Percentiles rank a stretch among this genome's conserved stretches.
phyloP scores from a whole-genome alignment of 108 stramenopile species.

The Mayamaea pseudoterrestris region DNA sequence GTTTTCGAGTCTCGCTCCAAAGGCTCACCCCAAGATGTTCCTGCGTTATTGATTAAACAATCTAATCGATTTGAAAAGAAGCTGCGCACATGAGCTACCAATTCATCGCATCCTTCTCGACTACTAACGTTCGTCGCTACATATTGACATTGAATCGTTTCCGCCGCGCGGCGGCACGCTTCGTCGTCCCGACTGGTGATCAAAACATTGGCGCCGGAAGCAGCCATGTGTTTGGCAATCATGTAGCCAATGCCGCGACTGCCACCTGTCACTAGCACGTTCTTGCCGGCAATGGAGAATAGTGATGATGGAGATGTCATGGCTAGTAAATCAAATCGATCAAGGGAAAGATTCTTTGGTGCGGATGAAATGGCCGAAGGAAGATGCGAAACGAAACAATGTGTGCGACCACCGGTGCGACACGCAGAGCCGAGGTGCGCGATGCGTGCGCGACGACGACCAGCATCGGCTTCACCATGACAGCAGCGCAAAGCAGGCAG shows the following conservation, averaged over 20 bases:
- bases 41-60: slow-evolving; percentile 77
- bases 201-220: slow-evolving; percentile 74
- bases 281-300: slow-evolving; percentile 38
- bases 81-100: slow-evolving; percentile 40
- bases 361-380: too few relatives aligned
- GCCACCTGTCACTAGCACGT: slow-evolving; percentile 88
- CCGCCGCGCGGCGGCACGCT: slow-evolving; percentile 55
- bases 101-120: slow-evolving; percentile 66
- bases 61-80: slow-evolving; percentile 59
- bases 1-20: slow-evolving; percentile 57
- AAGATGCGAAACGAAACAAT: neutral
- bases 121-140: slow-evolving; percentile 67
- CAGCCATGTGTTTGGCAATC: slow-evolving; percentile 73
- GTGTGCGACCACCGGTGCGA: neutral
- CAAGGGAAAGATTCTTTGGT: too few relatives aligned
- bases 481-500: too few relatives aligned
- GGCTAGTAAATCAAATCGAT: too few relatives aligned
- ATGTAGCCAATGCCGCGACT: slow-evolving; percentile 82
- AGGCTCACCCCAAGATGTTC: slow-evolving; percentile 52
- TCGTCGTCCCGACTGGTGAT: slow-evolving; percentile 70
- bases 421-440: neutral
- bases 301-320: slow-evolving; percentile 1
- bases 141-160: slow-evolving; percentile 28
- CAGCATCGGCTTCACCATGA: too few relatives aligned
- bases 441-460: neutral